phyloP scores from a whole-genome alignment of 2,329 filamentous ascomycete species.

The Trichoderma sp. region DNA sequence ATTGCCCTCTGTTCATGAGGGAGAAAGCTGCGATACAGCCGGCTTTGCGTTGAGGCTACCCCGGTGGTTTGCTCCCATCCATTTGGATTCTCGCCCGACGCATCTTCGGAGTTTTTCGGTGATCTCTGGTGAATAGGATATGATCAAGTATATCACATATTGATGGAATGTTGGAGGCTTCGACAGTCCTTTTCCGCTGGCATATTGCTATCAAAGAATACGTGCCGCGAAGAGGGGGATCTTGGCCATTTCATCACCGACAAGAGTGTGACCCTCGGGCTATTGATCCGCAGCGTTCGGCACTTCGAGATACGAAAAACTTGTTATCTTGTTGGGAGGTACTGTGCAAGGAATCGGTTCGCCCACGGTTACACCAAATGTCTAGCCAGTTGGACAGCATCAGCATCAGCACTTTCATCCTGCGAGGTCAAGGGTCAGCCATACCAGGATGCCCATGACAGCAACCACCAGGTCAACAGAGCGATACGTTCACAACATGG shows the following conservation, averaged over 20 bases:
- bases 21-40: neutral
- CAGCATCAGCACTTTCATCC: neutral
- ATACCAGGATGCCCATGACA: constrained; percentile 68
- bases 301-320: constrained; percentile 64
- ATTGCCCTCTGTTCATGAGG: neutral
- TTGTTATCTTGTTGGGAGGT: constrained; percentile 32
- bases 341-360: constrained; percentile 63
- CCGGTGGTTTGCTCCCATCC: neutral
- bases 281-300: neutral
- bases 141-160: neutral
- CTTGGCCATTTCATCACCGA: neutral
- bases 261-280: constrained; percentile 22
- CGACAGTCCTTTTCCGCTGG: neutral
- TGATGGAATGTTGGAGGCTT: neutral
- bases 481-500: constrained; percentile 76
- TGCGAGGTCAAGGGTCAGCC: neutral
- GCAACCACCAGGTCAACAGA: constrained; percentile 63
- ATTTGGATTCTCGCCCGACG: neutral
- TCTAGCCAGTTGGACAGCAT: constrained; percentile 27
- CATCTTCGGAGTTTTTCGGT: neutral
- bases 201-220: neutral
- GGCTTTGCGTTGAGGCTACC: neutral
- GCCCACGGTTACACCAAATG: constrained; percentile 60
- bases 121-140: neutral
- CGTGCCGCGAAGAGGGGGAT: neutral